Evolutionary conservation across 2,329 filamentous ascomycete genomes (phyloP), one percentile per base, ranked within the genome.

Genomic region (Incumbomyces lentus): DNA sequence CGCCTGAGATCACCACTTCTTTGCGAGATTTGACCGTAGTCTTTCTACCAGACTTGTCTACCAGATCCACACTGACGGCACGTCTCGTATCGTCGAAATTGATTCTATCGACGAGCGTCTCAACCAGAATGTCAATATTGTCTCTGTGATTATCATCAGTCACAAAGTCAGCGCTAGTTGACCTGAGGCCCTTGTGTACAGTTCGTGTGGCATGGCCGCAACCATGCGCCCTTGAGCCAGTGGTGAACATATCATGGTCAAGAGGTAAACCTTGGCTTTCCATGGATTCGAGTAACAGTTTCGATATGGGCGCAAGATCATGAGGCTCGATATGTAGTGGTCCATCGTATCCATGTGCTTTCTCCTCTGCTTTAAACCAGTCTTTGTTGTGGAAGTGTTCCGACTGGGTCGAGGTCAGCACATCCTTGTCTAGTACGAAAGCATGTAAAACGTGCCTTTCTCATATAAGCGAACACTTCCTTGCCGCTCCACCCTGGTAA

Each of bases 201-300:
- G 74, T 76, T 50, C 75, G 64, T 11, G 71, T 66, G 1, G 61
- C 72, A 58, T 79, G 75, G 2, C 76, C 75, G 52, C 75, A 78
- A 1, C 74, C 75, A 43, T 76, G 70, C 1, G 74, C 60, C 16
- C 68, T 69, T 26, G 71, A 65, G 14, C 73, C 72, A 18, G 68
- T 72, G 1, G 70, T 69, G 55, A 80, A 80, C 73, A 81, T 78
- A 51, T 81, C 77, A 14, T 68, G 66, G 34, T 75, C 68, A n/a
- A 76, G 63, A 0, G 72, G 69, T 1, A 81, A 59, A 46, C 76
- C 76, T 49, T 72, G 62, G 1, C 71, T 73, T 7, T 74, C 60
- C 61, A 78, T 71, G 0, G 75, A 79, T 40, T 78, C 68, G 22
- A 72, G 62, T 8, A 79, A 59, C 26, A 73, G 64, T 37, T 78